These are phyloP conservation scores for Aspergillus bridgeri DNA, from an alignment of 495 filamentous ascomycete genomes.

Conservation along the genomic window DNA sequence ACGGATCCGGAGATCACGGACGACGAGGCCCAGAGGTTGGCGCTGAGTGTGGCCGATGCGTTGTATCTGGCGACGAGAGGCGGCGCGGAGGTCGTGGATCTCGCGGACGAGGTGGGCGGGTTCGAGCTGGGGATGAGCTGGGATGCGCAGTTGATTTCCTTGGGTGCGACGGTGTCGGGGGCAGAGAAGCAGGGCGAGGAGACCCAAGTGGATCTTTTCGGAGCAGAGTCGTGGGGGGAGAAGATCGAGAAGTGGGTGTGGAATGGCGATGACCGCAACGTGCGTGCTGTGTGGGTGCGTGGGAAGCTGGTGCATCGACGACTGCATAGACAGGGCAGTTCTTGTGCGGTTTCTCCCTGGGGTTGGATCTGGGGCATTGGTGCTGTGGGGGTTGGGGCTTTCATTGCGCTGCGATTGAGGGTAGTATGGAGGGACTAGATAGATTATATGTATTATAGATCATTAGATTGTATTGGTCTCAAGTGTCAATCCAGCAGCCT, in stretches of 20 bases:
- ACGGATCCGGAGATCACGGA: constrained; percentile 11
- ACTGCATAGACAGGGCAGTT: background rate
- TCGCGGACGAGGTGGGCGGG: constrained; percentile 60
- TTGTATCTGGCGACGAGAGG: constrained; percentile 71
- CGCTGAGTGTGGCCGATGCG: constrained; percentile 80
- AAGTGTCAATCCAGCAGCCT: no score
- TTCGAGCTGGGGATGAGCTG: constrained; percentile 79
- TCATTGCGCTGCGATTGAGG: constrained; percentile 8
- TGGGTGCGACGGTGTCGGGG: constrained; percentile 37
- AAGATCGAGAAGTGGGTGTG: constrained; percentile 85
- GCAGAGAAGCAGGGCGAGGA: background rate
- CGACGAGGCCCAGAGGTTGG: constrained; percentile 31
- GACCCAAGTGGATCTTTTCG: constrained; percentile 70
- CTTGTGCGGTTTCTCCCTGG: background rate
- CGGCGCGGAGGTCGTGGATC: constrained; percentile 68
- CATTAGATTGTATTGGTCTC: no score
- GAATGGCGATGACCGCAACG: constrained; percentile 83
- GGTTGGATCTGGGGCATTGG: constrained; percentile 3
- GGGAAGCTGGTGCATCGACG: constrained; percentile 69
- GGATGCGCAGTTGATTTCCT: constrained; percentile 72
- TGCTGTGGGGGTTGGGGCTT: constrained; percentile 7
- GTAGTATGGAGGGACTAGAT: no score
- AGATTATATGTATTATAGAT: constrained; percentile 1
- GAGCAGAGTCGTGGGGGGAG: constrained; percentile 77
- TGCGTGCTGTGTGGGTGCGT: constrained; percentile 72